Base-by-base conservation (phyloP, 352 stramenopile species). In the Thalassiosira mediterranea region DNA sequence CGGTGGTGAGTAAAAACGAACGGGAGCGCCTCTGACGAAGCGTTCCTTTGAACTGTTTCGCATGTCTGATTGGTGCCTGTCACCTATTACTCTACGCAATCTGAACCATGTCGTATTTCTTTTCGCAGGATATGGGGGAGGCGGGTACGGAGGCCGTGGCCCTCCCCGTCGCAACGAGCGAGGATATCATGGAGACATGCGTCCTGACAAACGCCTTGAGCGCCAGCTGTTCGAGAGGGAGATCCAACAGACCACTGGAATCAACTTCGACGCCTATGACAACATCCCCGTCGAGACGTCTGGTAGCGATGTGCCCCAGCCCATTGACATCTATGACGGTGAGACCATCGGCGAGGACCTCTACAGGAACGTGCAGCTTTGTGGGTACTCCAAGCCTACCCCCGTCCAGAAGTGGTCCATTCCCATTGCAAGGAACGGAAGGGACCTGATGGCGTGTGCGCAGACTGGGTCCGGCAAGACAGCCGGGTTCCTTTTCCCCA, bases 231-330 rank as follows among this genome's bases (percentile, higher is more conserved):
- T 90, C 58, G 72, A 83, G 59, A 49, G 56, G 15, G 79, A 76
- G n/a, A 84, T 91, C 59, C 65, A 85, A 21, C 86, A 92, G 67
- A 98, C 94, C 25, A 97, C 95, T 17, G 96, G 96, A 38, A 99
- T 99, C 80, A 98, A 99, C 90, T 99, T 99, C 86, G 96, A 98
- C 90, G 98, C 94, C 68, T 99, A 99, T 81, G 96, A 98, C 78
- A 96, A 98, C 54, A 99, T 99, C 52, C 96, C 95, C n/a, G 95
- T 99, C 8, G 96, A 98, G 80, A 97, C 95, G 49, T 96, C 89
- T 70, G 96, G 96, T 65, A 92, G 96, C 59, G 95, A 98, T 66
- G 87, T 97, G 37, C 96, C 96, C 31, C 93, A 97, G 31, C 94
- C 95, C 0, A 95, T 98, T 38, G 90, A 91, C 1, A 83, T 91